Evolutionary conservation across 1,284 basidiomycete species (phyloP), one percentile per base, ranked within the genome.

Genomic region (Phylloboletellus chloephorus): DNA sequence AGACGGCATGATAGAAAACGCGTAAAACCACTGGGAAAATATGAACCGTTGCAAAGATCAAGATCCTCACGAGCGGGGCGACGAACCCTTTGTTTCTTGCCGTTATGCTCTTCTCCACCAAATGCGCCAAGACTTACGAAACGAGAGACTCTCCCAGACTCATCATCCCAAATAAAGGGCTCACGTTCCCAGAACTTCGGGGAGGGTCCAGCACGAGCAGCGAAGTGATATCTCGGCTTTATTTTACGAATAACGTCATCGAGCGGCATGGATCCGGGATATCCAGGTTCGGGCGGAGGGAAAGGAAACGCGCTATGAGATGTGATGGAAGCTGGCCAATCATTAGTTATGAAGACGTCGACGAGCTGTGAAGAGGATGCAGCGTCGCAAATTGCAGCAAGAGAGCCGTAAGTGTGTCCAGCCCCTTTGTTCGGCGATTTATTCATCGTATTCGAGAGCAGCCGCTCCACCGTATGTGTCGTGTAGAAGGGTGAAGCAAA

Each of bases 121-220:
- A 96, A 87, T n/a, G 84, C 73, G 24, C 90, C 93, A 5, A 97
- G 70, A 54, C 85, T 83, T 38, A 96, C 76, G 50, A 90, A 90
- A 25, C 91, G 72, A 24, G 83, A 79, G 31, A 87, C 65, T 44
- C 86, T 72, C 49, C 76, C 79, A 13, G 68, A 66, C 41, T 82
- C 78, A 24, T 82, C 81, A 23, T 79, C 74, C 92, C 92, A 96
- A 5, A 76, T 64, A 58, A 81, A 93, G 3, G 93, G 92, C 51
- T 95, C 91, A 39, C 92, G 70, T 61, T 97, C 93, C 91, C 92
- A 96, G 61, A 93, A 97, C 47, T 71, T 71, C 1, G 80, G 72
- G 11, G 72, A 74, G 22, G 60, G 64, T 25, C 71, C 79, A 39
- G 66, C 76, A 33, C 75, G 74, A 48, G 74, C 79, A 12, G 80